Evolutionary conservation across 2,329 filamentous ascomycete genomes (phyloP).

Genomic region (Calonectria pseudoturangicola): DNA sequence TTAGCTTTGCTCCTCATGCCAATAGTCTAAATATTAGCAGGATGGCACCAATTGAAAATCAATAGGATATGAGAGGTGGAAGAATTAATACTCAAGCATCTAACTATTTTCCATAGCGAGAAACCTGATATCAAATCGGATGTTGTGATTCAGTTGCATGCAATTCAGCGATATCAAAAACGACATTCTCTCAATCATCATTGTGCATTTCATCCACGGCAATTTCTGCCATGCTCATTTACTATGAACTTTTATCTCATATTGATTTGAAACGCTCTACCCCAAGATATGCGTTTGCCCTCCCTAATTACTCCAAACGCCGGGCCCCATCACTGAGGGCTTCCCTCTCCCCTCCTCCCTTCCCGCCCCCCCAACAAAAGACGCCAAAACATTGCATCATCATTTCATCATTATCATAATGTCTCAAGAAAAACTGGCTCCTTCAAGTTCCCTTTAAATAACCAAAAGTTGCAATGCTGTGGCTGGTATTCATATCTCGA

Average conservation of each 20-base stretch:
- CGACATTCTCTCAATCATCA: background rate
- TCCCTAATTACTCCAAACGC: background rate
- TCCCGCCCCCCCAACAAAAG: background rate
- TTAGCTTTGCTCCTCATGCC: background rate
- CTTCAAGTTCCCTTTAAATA: constrained; percentile 35
- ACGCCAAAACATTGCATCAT: background rate
- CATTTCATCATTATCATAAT: background rate
- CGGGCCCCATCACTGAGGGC: background rate
- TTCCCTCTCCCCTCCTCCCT: background rate
- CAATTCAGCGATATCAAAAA: background rate
- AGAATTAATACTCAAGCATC: background rate
- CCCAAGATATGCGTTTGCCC: background rate
- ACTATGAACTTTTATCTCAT: background rate
- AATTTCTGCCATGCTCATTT: background rate
- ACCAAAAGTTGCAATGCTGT: constrained; percentile 28
- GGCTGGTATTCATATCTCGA: constrained; percentile 41
- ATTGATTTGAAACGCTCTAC: background rate
- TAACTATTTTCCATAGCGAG: background rate
- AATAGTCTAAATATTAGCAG: background rate
- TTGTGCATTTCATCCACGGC: background rate
- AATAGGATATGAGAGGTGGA: background rate
- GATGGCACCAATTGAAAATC: background rate
- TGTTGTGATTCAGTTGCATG: background rate
- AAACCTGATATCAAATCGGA: background rate
- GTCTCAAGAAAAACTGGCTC: background rate